Conservation (phyloP, 2,329 filamentous ascomycete genomes). For the Scytalidium lignicola region DNA sequence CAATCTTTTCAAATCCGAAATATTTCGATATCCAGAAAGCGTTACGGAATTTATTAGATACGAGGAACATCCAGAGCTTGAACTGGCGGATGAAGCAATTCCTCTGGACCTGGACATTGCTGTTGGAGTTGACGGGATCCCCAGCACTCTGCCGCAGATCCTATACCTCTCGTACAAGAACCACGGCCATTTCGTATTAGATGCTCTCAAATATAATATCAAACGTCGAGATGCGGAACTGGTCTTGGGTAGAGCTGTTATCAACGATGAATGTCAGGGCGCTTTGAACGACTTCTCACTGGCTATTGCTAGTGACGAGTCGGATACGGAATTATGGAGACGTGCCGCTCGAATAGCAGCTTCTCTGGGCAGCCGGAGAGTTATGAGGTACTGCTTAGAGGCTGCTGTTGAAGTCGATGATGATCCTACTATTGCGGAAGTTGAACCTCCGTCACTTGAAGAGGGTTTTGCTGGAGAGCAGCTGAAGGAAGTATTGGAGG, state of each 20-base stretch:
- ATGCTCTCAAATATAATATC: constrained; percentile 56
- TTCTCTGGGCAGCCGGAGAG: constrained; percentile 50
- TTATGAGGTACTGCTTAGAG: constrained; percentile 59
- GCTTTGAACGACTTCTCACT: constrained; percentile 53
- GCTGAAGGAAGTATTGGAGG: constrained; percentile 48
- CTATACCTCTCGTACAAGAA: constrained; percentile 95
- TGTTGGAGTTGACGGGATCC: constrained; percentile 65
- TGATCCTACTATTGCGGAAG: constrained; percentile 56
- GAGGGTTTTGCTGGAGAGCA: constrained; percentile 60
- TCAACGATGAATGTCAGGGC: constrained; percentile 26
- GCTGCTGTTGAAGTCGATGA: constrained; percentile 64
- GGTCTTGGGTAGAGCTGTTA: constrained; percentile 32
- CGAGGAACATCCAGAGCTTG: constrained; percentile 47
- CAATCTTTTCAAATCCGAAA: constrained; percentile 82
- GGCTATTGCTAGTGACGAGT: constrained; percentile 60
- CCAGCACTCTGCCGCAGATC: constrained; percentile 80
- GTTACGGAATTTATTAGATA: constrained; percentile 76
- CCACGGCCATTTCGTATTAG: constrained; percentile 85
- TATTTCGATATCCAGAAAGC: constrained; percentile 88
- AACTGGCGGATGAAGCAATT: constrained; percentile 43
- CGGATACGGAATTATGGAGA: constrained; percentile 63
- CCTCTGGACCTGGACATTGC: constrained; percentile 48
- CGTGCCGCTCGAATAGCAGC: constrained; percentile 52
- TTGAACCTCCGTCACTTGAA: constrained; percentile 57
- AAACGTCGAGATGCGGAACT: constrained; percentile 30